Percentiles rank a stretch among this genome's conserved stretches.
Evolutionary conservation across 2,329 filamentous ascomycete genomes (phyloP).

Genomic region (Xylaria sp.): DNA sequence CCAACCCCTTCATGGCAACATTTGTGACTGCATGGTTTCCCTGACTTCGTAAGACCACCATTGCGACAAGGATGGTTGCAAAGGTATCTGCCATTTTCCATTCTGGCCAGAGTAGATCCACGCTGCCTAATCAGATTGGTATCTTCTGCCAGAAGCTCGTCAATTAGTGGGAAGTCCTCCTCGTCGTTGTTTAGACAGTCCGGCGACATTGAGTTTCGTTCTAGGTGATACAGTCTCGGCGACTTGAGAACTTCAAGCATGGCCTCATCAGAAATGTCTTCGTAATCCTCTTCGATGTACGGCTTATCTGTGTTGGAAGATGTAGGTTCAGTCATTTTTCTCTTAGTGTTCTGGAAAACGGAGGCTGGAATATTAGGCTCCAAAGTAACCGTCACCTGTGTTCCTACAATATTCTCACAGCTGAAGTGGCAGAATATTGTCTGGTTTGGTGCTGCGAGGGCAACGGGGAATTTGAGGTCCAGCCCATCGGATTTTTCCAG

Average conservation of each 20-base stretch:
- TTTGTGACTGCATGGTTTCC: conserved; percentile 67
- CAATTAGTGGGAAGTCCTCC: conserved; percentile 60
- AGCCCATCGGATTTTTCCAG: conserved; percentile 63
- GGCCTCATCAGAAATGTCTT: conserved; percentile 50
- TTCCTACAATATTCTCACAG: conserved; percentile 83
- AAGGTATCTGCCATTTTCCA: conserved; percentile 74
- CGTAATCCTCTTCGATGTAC: conserved; percentile 37
- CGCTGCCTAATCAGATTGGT: neutral
- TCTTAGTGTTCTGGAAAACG: conserved; percentile 37
- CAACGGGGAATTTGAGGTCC: conserved; percentile 64
- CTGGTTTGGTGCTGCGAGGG: conserved; percentile 59
- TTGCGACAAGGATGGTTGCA: conserved; percentile 73
- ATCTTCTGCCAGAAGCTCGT: conserved; percentile 50
- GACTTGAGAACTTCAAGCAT: conserved; percentile 44
- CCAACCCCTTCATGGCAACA: conserved; percentile 76
- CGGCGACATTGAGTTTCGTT: conserved; percentile 26
- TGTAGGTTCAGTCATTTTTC: neutral
- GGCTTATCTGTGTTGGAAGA: neutral
- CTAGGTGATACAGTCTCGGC: conserved; percentile 24
- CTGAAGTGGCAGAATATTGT: conserved; percentile 72
- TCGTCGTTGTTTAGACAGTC: conserved; percentile 23
- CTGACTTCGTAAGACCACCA: conserved; percentile 44
- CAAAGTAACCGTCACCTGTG: conserved; percentile 44
- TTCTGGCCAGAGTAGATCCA: conserved; percentile 50
- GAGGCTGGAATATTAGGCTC: conserved; percentile 42